Evolutionary conservation across 306 rosid species (phyloP).

Genomic region (Fragaria ananassa): DNA sequence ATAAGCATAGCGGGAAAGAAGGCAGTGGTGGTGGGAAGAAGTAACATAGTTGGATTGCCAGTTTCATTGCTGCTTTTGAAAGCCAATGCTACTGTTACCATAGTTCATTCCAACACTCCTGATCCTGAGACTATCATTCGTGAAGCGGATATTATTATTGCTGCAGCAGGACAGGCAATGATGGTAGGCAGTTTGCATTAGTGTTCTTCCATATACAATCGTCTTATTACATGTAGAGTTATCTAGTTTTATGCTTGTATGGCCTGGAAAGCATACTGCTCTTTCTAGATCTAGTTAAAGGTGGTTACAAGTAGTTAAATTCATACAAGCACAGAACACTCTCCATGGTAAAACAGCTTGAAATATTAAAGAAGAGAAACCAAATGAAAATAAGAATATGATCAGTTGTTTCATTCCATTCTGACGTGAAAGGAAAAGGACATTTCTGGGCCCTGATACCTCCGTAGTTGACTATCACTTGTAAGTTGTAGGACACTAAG

Average conservation of each 20-base stretch:
- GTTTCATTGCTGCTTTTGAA: constrained; percentile 80
- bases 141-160: constrained; percentile 83
- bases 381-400: not conserved
- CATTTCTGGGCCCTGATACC: not conserved
- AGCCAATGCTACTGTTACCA: constrained; percentile 81
- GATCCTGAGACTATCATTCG: constrained; percentile 62
- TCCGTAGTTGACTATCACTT: not conserved
- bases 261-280: not conserved
- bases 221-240: not conserved
- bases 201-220: not conserved
- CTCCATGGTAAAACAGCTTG: not conserved
- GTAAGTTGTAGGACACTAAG: not conserved
- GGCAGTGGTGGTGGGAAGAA: constrained; percentile 91
- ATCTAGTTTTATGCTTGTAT: constrained; percentile 5
- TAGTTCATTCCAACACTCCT: constrained; percentile 67
- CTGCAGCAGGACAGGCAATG: constrained; percentile 89
- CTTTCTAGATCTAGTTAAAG: not conserved
- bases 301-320: not conserved
- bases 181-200: constrained; percentile 49
- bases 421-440: not conserved
- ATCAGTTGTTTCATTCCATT: not conserved
- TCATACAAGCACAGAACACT: not conserved
- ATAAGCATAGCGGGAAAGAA: constrained; percentile 68
- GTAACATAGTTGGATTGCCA: constrained; percentile 93
- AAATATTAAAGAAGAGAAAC: not conserved